phyloP scores from a whole-genome alignment of 441 rosid species.

The Manihot esculenta region DNA sequence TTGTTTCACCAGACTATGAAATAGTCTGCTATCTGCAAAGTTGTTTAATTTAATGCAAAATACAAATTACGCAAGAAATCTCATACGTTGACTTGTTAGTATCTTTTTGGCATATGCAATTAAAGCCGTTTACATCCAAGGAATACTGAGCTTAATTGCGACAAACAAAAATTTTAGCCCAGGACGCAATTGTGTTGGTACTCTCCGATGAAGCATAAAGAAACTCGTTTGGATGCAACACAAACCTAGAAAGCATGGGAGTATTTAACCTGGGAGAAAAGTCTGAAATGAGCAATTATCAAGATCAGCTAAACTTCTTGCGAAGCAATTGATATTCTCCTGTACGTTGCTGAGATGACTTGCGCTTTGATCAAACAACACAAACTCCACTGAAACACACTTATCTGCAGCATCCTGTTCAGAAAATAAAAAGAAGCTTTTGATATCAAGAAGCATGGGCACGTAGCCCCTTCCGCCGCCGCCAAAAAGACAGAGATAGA shows the following conservation, averaged over 20 bases:
- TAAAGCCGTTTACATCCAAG: neutral
- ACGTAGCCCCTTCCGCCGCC: neutral
- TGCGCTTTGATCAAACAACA: constrained; percentile 54
- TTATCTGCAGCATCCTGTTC: constrained; percentile 79
- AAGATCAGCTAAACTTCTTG: constrained; percentile 64
- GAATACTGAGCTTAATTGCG: neutral
- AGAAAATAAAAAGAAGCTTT: constrained; percentile 13
- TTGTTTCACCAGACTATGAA: constrained; percentile 64
- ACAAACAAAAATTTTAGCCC: neutral
- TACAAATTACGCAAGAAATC: neutral
- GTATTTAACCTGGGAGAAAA: constrained; percentile 59
- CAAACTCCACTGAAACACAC: constrained; percentile 74
- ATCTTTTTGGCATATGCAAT: neutral
- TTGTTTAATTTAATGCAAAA: constrained; percentile 16
- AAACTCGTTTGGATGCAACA: neutral
- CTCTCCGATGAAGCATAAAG: neutral
- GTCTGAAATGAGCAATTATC: constrained; percentile 76
- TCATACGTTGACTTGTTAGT: neutral
- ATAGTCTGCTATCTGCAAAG: constrained; percentile 53
- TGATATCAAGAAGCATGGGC: neutral
- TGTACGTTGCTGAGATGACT: constrained; percentile 49
- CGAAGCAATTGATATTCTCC: constrained; percentile 49
- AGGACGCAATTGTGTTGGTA: neutral
- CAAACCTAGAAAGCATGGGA: neutral
- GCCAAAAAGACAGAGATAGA: neutral